Evolutionary conservation across 176 grass and related monocot genomes (phyloP).

Genomic region (Leersia perrieri): DNA sequence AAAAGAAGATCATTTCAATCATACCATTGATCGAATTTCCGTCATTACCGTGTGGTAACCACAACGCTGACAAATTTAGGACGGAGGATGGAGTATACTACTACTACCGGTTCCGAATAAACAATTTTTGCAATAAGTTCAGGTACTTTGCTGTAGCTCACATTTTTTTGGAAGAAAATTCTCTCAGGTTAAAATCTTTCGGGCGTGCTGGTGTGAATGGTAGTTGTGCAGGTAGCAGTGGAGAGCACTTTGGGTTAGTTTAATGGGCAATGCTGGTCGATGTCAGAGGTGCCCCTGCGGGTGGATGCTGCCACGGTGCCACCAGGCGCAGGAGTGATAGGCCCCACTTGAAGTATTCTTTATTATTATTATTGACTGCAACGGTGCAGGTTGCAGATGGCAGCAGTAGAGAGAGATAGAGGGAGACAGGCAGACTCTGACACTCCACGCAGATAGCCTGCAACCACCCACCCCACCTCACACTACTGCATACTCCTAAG

Average conservation of each 20-base stretch:
- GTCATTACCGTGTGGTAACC: no score
- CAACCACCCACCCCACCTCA: conserved; percentile 15
- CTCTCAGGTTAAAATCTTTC: no score
- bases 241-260: neutral
- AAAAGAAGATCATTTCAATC: no score
- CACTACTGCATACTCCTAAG: conserved; percentile 13
- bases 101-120: no score
- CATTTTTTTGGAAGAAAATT: no score
- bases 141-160: no score
- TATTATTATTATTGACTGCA: conserved; percentile 38
- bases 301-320: conserved; percentile 4
- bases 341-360: neutral
- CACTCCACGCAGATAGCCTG: conserved; percentile 53
- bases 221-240: conserved; percentile 22
- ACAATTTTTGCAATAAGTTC: no score
- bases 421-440: conserved; percentile 62
- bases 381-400: conserved; percentile 28
- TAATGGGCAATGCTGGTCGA: conserved; percentile 1
- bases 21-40: no score
- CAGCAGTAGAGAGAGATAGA: neutral
- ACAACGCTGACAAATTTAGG: no score
- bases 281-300: conserved; percentile 2
- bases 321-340: neutral
- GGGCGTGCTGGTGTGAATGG: neutral
- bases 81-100: no score